Conservation (phyloP, 495 filamentous ascomycete genomes). For the Pseudotulostoma volvatum region DNA sequence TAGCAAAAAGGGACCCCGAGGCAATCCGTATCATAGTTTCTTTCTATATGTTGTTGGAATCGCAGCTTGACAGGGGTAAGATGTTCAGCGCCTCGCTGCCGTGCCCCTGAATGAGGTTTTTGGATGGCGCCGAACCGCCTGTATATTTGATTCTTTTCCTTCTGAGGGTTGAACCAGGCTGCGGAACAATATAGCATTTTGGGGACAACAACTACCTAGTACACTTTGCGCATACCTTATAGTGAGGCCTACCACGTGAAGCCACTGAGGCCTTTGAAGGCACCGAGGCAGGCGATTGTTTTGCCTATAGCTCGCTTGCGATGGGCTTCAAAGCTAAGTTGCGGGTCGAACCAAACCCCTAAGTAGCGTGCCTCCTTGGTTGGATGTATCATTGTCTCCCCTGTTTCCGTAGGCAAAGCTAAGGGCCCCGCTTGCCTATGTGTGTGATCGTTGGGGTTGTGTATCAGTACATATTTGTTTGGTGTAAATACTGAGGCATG, state of each 20-base stretch:
- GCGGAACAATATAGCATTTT: slow-evolving; percentile 1
- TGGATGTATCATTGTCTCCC: too few species aligned
- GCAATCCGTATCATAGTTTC: too few species aligned
- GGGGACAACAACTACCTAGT: slow-evolving; percentile 1
- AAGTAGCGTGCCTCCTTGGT: too few species aligned
- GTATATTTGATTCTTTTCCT: neutral
- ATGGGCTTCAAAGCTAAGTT: slow-evolving; percentile 1
- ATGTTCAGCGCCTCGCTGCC: slow-evolving; percentile 6
- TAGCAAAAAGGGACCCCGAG: too few species aligned
- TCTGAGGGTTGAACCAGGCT: neutral
- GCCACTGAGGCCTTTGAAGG: slow-evolving; percentile 2
- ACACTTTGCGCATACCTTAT: neutral
- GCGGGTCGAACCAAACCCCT: slow-evolving; percentile 2
- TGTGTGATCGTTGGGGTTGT: slow-evolving; percentile 7
- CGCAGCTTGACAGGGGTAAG: slow-evolving; percentile 5
- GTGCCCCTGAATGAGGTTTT: slow-evolving; percentile 4
- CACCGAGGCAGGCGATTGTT: neutral
- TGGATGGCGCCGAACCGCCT: slow-evolving; percentile 1
- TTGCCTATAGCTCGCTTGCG: slow-evolving; percentile 1
- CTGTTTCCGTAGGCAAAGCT: too few species aligned
- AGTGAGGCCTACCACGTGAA: slow-evolving; percentile 3
- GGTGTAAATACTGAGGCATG: slow-evolving; percentile 9
- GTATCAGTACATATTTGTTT: slow-evolving; percentile 7
- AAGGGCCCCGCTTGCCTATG: too few species aligned
- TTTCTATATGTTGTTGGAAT: slow-evolving; percentile 6